Percentiles rank a stretch among this genome's conserved stretches.
phyloP scores from a whole-genome alignment of 2,329 filamentous ascomycete genomes.

The Monascus ruber region DNA sequence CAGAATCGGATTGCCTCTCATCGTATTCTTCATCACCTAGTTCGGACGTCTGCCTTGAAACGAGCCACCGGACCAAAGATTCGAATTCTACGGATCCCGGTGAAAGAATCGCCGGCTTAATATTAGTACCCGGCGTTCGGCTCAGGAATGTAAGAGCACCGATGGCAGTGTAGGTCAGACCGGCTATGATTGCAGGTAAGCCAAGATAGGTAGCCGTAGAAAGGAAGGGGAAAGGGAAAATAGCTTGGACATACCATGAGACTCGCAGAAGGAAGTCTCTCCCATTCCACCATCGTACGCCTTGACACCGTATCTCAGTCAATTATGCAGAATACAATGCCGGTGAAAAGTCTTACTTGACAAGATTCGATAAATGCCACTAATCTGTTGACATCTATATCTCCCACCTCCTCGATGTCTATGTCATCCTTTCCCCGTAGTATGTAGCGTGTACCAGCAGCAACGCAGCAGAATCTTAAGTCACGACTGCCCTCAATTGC shows the following conservation, averaged over 20 bases:
- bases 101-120: slow-evolving; percentile 11
- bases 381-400: slow-evolving; percentile 63
- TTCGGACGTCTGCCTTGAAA: slow-evolving; percentile 53
- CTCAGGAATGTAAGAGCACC: slow-evolving; percentile 66
- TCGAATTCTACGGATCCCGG: slow-evolving; percentile 21
- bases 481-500: slow-evolving; percentile 68
- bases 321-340: slow-evolving; percentile 12
- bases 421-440: slow-evolving; percentile 52
- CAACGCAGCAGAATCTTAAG: slow-evolving; percentile 79
- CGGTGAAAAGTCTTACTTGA: slow-evolving; percentile 36
- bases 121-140: slow-evolving; percentile 38
- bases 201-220: slow-evolving; percentile 5
- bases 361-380: slow-evolving; percentile 59
- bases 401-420: slow-evolving; percentile 47
- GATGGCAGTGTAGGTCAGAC: slow-evolving; percentile 83
- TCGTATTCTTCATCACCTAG: slow-evolving; percentile 34
- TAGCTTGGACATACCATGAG: slow-evolving; percentile 52
- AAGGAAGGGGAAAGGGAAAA: slow-evolving; percentile 1
- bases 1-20: slow-evolving; percentile 13
- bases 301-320: slow-evolving; percentile 33
- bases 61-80: slow-evolving; percentile 44
- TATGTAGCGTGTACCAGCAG: slow-evolving; percentile 70
- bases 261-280: slow-evolving; percentile 67
- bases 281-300: slow-evolving; percentile 78
- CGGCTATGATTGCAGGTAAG: slow-evolving; percentile 44